Conservation (phyloP, 2,329 filamentous ascomycete genomes). For the Colletotrichum tamarilloi region DNA sequence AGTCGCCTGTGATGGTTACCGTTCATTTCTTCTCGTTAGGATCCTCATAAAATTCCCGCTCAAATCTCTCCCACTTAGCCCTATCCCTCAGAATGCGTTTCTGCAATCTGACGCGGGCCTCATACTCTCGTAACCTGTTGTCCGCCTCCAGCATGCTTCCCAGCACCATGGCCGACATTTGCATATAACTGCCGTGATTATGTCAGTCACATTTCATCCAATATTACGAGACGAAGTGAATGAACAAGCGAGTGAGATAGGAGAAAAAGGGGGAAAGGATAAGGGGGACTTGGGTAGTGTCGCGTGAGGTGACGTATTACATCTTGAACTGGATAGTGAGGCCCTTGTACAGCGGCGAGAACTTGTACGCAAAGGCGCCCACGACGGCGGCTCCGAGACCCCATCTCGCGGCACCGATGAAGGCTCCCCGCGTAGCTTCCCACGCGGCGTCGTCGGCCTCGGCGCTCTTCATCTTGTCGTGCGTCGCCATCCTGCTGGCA, state of each 20-base stretch:
- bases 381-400: constrained; percentile 73
- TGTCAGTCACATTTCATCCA: constrained; percentile 10
- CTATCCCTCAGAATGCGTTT: constrained; percentile 72
- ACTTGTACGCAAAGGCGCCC: constrained; percentile 69
- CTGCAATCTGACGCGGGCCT: constrained; percentile 72
- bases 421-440: constrained; percentile 76
- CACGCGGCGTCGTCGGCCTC: constrained; percentile 78
- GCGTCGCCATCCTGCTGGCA: constrained; percentile 53
- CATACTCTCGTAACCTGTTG: constrained; percentile 72
- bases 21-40: constrained; percentile 47
- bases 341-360: constrained; percentile 78
- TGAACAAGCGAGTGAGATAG: not conserved
- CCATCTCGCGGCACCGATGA: constrained; percentile 77
- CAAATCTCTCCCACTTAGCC: constrained; percentile 76
- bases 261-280: not conserved
- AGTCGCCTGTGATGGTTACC: not conserved
- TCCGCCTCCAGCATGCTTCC: constrained; percentile 84
- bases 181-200: constrained; percentile 71
- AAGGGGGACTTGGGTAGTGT: not conserved
- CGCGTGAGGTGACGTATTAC: constrained; percentile 57
- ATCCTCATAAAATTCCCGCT: constrained; percentile 65
- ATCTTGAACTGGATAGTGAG: constrained; percentile 82
- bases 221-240: not conserved
- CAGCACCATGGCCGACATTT: constrained; percentile 88
- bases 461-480: constrained; percentile 70